These are phyloP conservation scores for Pestalotiopsis sp. DNA, from an alignment of 2,329 filamentous ascomycete genomes.

Conservation along the genomic window DNA sequence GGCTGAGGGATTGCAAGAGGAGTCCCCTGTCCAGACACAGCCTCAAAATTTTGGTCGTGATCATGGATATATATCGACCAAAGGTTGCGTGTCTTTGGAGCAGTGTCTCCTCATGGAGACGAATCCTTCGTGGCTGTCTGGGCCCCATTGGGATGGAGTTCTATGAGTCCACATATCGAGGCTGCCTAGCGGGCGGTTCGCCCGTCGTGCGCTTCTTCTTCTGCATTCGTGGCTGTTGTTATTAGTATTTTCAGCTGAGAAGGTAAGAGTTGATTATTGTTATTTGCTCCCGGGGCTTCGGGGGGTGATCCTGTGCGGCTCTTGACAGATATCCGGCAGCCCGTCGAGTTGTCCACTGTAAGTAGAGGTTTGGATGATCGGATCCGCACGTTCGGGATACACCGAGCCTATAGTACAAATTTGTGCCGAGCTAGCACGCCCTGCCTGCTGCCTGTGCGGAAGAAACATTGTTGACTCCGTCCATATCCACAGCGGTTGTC, in stretches of 20 bases:
- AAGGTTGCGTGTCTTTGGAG: not conserved
- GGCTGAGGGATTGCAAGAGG: not conserved
- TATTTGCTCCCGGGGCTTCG: not conserved
- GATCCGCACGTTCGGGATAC: not conserved
- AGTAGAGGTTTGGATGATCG: not conserved
- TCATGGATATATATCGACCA: not conserved
- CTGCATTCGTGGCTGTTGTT: not conserved
- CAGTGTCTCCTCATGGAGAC: not conserved
- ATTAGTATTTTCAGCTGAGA: not conserved
- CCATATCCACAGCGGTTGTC: not conserved
- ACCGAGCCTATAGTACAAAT: not conserved
- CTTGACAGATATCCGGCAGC: not conserved
- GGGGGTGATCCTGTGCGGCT: not conserved
- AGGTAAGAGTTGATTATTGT: not conserved
- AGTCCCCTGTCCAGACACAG: not conserved
- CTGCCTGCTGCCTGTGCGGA: not conserved
- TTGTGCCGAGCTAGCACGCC: not conserved
- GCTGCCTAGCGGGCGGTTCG: conserved; percentile 4
- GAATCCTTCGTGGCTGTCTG: conserved; percentile 1
- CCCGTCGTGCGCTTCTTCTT: too few species aligned
- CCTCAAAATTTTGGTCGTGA: not conserved
- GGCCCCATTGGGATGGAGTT: not conserved
- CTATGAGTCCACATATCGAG: not conserved
- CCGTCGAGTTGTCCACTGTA: not conserved
- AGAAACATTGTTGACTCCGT: not conserved